Base-by-base conservation (phyloP, 768 basidiomycete genomes). In the Tylopilus rubrobrunneus region DNA sequence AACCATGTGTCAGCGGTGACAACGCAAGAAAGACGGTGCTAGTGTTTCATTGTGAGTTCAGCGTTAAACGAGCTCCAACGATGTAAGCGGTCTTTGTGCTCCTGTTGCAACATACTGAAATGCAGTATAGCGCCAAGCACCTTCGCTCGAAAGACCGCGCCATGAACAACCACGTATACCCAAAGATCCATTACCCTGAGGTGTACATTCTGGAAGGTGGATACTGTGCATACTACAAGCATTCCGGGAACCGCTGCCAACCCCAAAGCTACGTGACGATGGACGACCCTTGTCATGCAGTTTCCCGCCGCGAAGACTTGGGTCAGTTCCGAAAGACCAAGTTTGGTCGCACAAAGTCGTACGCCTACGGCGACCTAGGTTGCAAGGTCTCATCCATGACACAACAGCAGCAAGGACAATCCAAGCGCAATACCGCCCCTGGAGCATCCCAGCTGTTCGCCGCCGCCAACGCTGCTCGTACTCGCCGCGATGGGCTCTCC, bases 41-140 rank as follows among this genome's bases (percentile, higher is more conserved):
- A 40, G 80, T 99, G 44, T 98, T 99, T 78, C 97, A 99, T 67
- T 99, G 97, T 75, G 97, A 99, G 72, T 98, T 98, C 67, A 94
- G 91, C 59, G 87, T 82, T 17, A 97, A 97, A 73, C 80, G 97
- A 41, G 97, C 94, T 1, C 97, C 97, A 2, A 96, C 96, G 9
- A 92, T 96, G 95, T 95, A 68, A 84, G 79, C 49, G 17, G 52
- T 51, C 41, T 41, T 23, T 42, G 43, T 11, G 53, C 25, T 5
- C 29, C 29, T 19, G 19, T 57, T 47, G 7, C 34, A 25, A 7
- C 31, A 34, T 41, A 34, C 48, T 62, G 36, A 65, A 37, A 45
- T 33, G 12, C 48, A 31, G 43, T 12, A 23, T 59, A 98, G 94
- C 65, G 97, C 97, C 23, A 97, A 96, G 71, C 87, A 95, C 67